A percentile compares a stretch with the other conserved stretches of the same genome.
phyloP scores from a whole-genome alignment of 2,329 filamentous ascomycete genomes.

The Geosmithia flava region DNA sequence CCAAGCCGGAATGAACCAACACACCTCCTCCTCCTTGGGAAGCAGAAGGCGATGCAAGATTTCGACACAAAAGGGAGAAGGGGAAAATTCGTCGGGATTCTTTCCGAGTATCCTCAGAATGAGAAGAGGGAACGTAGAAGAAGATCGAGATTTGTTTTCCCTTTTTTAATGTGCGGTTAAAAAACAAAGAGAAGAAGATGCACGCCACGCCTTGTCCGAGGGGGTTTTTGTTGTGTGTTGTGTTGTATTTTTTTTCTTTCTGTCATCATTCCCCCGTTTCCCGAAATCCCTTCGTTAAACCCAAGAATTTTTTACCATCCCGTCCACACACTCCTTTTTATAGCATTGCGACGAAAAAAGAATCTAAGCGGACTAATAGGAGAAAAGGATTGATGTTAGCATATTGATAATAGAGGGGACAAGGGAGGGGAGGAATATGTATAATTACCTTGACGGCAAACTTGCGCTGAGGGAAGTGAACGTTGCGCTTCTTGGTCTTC shows the following conservation, averaged over 20 bases:
- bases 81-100: no score
- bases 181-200: neutral
- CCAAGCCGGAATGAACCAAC: no score
- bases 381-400: neutral
- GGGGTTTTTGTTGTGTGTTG: neutral
- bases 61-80: no score
- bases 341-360: neutral
- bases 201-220: neutral
- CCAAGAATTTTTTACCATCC: neutral
- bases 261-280: neutral
- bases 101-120: no score
- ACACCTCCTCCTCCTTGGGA: no score
- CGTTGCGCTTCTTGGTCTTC: conserved; percentile 93
- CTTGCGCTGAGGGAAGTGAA: conserved; percentile 97
- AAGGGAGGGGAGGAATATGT: conserved; percentile 7
- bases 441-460: conserved; percentile 85
- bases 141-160: no score
- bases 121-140: no score
- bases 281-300: neutral
- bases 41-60: no score
- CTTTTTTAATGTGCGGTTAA: neutral
- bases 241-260: neutral
- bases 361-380: neutral
- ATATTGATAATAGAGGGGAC: neutral
- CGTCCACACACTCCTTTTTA: neutral